A percentile compares a stretch with the other conserved stretches of the same genome.
Evolutionary conservation across 805 yeast genomes (phyloP).

Genomic region (Myxozyma vanderwaltii): DNA sequence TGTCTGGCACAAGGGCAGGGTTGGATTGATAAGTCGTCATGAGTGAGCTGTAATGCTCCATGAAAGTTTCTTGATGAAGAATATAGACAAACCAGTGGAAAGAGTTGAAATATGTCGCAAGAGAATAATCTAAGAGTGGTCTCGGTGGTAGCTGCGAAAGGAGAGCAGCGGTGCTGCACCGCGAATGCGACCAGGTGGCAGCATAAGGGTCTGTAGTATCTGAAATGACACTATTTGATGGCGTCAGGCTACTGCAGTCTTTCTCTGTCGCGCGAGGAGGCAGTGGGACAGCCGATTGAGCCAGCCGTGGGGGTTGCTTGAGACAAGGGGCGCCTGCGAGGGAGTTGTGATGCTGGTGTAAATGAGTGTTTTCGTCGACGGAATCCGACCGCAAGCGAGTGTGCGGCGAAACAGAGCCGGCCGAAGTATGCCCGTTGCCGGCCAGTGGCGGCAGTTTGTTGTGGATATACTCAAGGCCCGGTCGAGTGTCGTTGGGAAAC

Average conservation of each 20-base stretch:
- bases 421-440: not conserved
- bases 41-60: constrained; percentile 9
- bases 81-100: constrained; percentile 26
- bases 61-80: constrained; percentile 18
- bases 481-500: constrained; percentile 1
- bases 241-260: not conserved
- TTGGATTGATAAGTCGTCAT: constrained; percentile 11
- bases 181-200: constrained; percentile 13
- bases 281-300: not conserved
- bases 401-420: not conserved
- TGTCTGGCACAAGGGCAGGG: constrained; percentile 16
- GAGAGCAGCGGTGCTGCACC: constrained; percentile 17
- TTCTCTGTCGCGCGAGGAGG: not conserved
- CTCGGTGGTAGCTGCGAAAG: constrained; percentile 23
- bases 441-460: not conserved
- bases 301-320: not conserved
- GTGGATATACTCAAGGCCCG: not conserved
- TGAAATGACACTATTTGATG: constrained; percentile 6
- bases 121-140: constrained; percentile 17
- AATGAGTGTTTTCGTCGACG: not conserved
- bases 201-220: not conserved
- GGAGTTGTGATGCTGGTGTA: not conserved
- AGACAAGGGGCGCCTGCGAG: not conserved
- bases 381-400: not conserved
- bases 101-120: constrained; percentile 21